These are phyloP conservation scores for Cladosporium sp. DNA, from an alignment of 2,329 filamentous ascomycete genomes.

Conservation along the genomic window DNA sequence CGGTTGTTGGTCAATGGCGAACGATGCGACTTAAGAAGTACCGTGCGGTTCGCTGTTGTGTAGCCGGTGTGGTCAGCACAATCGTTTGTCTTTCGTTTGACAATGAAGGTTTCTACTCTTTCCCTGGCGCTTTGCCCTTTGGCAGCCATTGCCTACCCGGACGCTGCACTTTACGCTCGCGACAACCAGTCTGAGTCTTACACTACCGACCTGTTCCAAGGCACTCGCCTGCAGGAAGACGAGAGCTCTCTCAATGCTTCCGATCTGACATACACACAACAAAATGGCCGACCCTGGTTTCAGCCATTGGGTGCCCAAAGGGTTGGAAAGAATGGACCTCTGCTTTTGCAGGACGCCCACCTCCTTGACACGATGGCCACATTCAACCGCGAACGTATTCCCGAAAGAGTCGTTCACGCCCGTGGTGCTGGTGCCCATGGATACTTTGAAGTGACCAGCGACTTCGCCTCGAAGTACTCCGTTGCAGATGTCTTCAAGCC, in stretches of 20 bases:
- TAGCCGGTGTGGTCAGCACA: background rate
- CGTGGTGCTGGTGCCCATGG: slow-evolving; percentile 55
- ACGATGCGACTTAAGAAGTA: slow-evolving; percentile 7
- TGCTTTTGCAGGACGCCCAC: slow-evolving; percentile 63
- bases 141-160: slow-evolving; percentile 9
- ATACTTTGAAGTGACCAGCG: slow-evolving; percentile 54
- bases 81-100: background rate
- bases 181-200: slow-evolving; percentile 14
- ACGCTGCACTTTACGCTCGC: slow-evolving; percentile 1
- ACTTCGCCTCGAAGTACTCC: slow-evolving; percentile 23
- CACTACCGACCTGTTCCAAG: slow-evolving; percentile 25
- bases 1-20: background rate
- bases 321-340: slow-evolving; percentile 53
- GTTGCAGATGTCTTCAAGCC: slow-evolving; percentile 62
- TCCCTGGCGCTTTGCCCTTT: slow-evolving; percentile 11
- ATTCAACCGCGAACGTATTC: slow-evolving; percentile 70
- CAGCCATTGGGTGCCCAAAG: slow-evolving; percentile 36
- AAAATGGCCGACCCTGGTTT: slow-evolving; percentile 27
- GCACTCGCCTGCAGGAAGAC: slow-evolving; percentile 24
- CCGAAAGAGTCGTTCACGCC: slow-evolving; percentile 64
- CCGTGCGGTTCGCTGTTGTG: slow-evolving; percentile 1
- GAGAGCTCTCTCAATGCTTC: slow-evolving; percentile 26
- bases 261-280: slow-evolving; percentile 27
- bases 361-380: slow-evolving; percentile 58
- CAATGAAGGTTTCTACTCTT: slow-evolving; percentile 3